These are phyloP conservation scores for Pyrus communis DNA, from an alignment of 306 rosid genomes.

Conservation along the genomic window DNA sequence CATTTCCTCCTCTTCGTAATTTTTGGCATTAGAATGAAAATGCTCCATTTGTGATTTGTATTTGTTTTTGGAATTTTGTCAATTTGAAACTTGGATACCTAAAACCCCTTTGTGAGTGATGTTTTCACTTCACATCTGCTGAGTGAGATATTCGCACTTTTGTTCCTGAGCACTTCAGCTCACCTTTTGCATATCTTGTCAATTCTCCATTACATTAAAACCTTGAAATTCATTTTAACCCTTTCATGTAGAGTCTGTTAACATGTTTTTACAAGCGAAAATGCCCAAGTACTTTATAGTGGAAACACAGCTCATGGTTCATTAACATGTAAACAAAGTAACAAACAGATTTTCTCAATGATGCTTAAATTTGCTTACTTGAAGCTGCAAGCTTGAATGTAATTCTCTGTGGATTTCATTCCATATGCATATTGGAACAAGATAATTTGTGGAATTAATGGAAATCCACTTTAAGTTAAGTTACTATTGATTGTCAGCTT, in stretches of 20 bases:
- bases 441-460: neutral
- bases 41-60: neutral
- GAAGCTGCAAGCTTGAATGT: neutral
- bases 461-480: neutral
- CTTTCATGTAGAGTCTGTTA: neutral
- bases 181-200: neutral
- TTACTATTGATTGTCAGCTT: neutral
- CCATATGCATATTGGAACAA: neutral
- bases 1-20: constrained; percentile 1
- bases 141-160: neutral
- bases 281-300: neutral
- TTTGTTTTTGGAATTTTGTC: neutral
- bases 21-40: neutral
- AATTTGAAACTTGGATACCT: neutral
- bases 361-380: neutral
- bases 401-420: neutral
- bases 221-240: neutral
- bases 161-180: neutral
- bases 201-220: neutral
- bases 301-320: neutral
- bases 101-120: neutral
- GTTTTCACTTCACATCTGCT: neutral
- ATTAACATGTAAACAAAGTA: neutral
- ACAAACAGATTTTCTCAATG: neutral
- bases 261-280: neutral